Percentiles rank a stretch among this genome's conserved stretches.
phyloP scores from a whole-genome alignment of 1,139 yeast genomes.

The Saccharomyces hybrid region DNA sequence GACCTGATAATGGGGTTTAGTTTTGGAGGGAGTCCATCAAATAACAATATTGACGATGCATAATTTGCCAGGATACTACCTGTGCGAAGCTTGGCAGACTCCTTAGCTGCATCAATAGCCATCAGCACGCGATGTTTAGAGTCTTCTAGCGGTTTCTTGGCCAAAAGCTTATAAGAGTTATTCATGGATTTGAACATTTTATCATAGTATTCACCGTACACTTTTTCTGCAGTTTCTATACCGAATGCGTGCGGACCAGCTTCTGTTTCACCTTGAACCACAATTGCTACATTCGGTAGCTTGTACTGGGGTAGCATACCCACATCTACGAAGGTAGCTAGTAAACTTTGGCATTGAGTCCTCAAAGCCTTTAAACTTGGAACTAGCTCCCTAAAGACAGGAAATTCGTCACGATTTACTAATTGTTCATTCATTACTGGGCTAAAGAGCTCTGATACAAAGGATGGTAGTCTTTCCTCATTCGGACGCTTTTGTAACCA shows the following conservation, averaged over 20 bases:
- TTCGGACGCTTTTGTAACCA: constrained; percentile 14
- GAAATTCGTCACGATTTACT: constrained; percentile 40
- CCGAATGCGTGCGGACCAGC: constrained; percentile 95
- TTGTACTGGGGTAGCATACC: constrained; percentile 72
- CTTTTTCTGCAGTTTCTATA: constrained; percentile 65
- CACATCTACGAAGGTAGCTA: constrained; percentile 65
- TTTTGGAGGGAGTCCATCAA: constrained; percentile 67
- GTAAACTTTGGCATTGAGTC: constrained; percentile 77
- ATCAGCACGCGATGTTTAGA: constrained; percentile 60
- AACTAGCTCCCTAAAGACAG: constrained; percentile 72
- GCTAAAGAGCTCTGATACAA: constrained; percentile 32
- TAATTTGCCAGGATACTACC: constrained; percentile 63
- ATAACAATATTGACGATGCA: constrained; percentile 63
- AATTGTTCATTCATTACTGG: constrained; percentile 39
- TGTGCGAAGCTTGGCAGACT: constrained; percentile 47
- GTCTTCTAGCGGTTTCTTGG: constrained; percentile 71
- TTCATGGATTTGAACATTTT: constrained; percentile 57
- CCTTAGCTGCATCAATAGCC: constrained; percentile 65
- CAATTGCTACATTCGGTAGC: constrained; percentile 76
- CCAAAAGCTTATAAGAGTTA: constrained; percentile 63
- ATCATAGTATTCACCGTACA: constrained; percentile 57
- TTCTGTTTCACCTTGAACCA: constrained; percentile 89
- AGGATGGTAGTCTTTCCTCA: constrained; percentile 16
- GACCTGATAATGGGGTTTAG: constrained; percentile 84
- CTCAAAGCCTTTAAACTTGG: constrained; percentile 82